Evolutionary conservation across 768 basidiomycete genomes (phyloP), one percentile per base, ranked within the genome.

Genomic region (Kwoniella newhampshirensis): DNA sequence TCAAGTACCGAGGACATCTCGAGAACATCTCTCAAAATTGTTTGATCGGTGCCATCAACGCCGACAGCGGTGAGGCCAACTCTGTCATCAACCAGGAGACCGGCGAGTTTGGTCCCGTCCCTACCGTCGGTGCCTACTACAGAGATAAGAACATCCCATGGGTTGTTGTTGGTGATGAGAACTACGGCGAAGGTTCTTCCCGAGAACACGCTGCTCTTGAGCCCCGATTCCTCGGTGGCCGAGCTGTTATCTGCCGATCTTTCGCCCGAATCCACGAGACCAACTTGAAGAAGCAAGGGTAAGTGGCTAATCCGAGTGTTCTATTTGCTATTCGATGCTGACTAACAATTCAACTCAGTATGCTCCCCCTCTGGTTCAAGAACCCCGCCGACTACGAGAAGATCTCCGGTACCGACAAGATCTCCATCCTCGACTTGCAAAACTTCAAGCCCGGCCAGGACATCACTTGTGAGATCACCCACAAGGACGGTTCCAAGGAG

Each of bases 21-120:
- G 84, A 96, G 78, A 98, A 97, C 82, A 98, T 96, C 76, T 96
- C 93, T 28, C 87, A 97, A 78, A 97, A 97, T 82, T 94, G 91
- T 81, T 79, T 97, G 76, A 97, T 97, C 64, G 94, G 94, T 73
- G 94, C 92, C 43, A 92, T 98, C 81, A 97, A 97, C 81, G 70
- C 85, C 47, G 92, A 93, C 81, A 94, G 92, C 77, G 87, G 85
- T 57, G 88, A 97, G 79, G 92, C 94, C 58, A 99, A 99, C 85
- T 88, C 89, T 78, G 81, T 98, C 77, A 92, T 78, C 60, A 76
- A 92, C 82, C 86, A 88, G 80, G 51, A 86, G 59, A 93, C 88
- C 43, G 89, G 94, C 70, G 85, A 87, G 76, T 94, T 81, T 76
- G 89, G 81, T 27, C 82, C 84, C 54, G 91, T 99, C 59, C 94